A percentile compares a stretch with the other conserved stretches of the same genome.
These are phyloP conservation scores for Reutealis trisperma DNA, from an alignment of 345 rosid species.

Conservation along the genomic window DNA sequence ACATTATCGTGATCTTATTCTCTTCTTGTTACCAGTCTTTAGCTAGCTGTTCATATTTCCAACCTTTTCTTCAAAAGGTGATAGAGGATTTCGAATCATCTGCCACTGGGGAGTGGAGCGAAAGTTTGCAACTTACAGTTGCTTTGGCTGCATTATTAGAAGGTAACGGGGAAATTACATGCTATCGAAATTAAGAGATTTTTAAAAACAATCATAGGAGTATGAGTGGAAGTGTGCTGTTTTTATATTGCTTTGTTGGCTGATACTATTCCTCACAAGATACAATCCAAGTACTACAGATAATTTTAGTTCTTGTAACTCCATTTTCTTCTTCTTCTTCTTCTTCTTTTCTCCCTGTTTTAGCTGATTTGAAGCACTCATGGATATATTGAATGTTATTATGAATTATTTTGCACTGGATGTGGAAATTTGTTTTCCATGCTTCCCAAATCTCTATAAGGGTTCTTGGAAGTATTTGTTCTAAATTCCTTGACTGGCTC, in stretches of 20 bases:
- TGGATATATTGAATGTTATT: not conserved
- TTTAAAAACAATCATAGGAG: not conserved
- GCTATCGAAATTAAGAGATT: not conserved
- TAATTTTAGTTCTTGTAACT: not conserved
- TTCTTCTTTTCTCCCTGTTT: not conserved
- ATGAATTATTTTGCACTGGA: not conserved
- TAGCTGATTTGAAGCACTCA: not conserved
- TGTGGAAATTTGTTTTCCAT: not conserved
- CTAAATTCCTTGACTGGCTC: not conserved
- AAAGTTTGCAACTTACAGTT: constrained; percentile 59
- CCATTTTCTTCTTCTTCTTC: not conserved
- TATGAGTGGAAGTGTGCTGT: not conserved
- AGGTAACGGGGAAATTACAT: constrained; percentile 37
- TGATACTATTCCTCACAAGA: not conserved
- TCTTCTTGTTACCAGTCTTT: constrained; percentile 56
- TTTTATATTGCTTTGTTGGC: not conserved
- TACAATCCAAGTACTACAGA: not conserved
- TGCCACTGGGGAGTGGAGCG: constrained; percentile 33
- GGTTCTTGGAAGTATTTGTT: not conserved
- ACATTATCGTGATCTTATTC: not conserved
- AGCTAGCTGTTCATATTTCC: constrained; percentile 71
- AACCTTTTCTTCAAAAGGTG: constrained; percentile 56
- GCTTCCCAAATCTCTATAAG: not conserved
- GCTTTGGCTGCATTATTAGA: constrained; percentile 60
- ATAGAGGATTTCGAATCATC: constrained; percentile 47